Evolutionary conservation across 768 basidiomycete species (phyloP).

Genomic region (Calvatia gigantea): DNA sequence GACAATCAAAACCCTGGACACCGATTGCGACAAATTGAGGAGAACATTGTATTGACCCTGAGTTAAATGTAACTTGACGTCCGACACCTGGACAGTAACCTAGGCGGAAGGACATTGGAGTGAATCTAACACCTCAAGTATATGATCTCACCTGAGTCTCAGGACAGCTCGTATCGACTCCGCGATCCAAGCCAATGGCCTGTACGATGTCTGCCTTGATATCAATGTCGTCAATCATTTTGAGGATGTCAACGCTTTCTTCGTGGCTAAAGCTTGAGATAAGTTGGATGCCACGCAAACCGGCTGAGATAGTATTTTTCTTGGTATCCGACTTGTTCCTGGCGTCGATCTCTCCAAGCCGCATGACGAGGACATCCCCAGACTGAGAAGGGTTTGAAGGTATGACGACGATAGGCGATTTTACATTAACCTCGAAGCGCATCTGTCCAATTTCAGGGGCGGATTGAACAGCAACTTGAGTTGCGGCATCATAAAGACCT

Average conservation of each 20-base stretch:
- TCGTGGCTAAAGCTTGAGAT: constrained; percentile 61
- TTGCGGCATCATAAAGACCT: constrained; percentile 90
- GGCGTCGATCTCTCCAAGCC: constrained; percentile 86
- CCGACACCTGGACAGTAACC: constrained; percentile 74
- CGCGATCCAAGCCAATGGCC: constrained; percentile 49
- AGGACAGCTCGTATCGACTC: constrained; percentile 50
- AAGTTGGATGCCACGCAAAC: constrained; percentile 80
- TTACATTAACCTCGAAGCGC: constrained; percentile 88
- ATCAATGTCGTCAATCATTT: constrained; percentile 90
- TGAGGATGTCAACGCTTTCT: constrained; percentile 51
- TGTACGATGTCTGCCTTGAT: constrained; percentile 69
- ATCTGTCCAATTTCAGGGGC: constrained; percentile 94
- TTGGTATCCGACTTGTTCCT: constrained; percentile 64
- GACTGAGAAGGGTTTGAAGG: constrained; percentile 64
- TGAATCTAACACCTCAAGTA: background rate
- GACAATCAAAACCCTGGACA: constrained; percentile 60
- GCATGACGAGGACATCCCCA: constrained; percentile 69
- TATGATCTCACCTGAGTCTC: constrained; percentile 65
- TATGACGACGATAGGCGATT: constrained; percentile 88
- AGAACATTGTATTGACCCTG: constrained; percentile 79
- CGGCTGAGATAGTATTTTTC: constrained; percentile 64
- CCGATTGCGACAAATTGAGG: constrained; percentile 59
- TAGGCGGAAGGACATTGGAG: constrained; percentile 23
- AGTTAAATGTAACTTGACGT: constrained; percentile 80
- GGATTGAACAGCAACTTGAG: constrained; percentile 86